These are phyloP conservation scores for Fusarium irregulare DNA, from an alignment of 2,329 filamentous ascomycete species.

Conservation along the genomic window DNA sequence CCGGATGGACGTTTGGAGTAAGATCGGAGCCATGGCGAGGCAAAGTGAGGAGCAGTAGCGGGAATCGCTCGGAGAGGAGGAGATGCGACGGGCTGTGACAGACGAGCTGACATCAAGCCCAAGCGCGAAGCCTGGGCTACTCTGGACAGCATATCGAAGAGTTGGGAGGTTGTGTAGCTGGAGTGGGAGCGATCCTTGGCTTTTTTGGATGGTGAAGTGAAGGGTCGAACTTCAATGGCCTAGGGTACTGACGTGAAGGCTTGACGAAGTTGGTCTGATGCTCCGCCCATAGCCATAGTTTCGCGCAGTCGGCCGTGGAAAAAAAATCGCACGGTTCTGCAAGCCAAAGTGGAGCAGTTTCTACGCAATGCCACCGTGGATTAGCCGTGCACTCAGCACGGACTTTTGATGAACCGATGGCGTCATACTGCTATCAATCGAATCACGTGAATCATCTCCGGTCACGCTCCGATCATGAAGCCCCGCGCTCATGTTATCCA, in stretches of 20 bases:
- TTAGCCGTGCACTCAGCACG: slow-evolving; percentile 36
- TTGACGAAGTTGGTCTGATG: slow-evolving; percentile 45
- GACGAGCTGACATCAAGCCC: slow-evolving; percentile 48
- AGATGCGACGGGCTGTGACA: slow-evolving; percentile 44
- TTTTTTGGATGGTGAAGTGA: slow-evolving; percentile 24
- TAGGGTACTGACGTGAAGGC: slow-evolving; percentile 22
- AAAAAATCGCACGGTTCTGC: slow-evolving; percentile 45
- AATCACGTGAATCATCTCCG: slow-evolving; percentile 15
- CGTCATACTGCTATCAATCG: slow-evolving; percentile 18
- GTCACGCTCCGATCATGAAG: slow-evolving; percentile 23
- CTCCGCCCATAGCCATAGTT: slow-evolving; percentile 45
- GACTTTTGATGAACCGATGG: slow-evolving; percentile 41
- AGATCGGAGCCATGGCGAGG: slow-evolving; percentile 47
- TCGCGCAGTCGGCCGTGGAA: slow-evolving; percentile 35
- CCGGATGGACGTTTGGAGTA: slow-evolving; percentile 43
- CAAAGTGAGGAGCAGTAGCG: slow-evolving; percentile 26
- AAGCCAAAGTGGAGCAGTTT: slow-evolving; percentile 19
- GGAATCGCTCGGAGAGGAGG: slow-evolving; percentile 44
- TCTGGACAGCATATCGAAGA: slow-evolving; percentile 55
- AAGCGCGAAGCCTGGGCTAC: slow-evolving; percentile 50
- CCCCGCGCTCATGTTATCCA: slow-evolving; percentile 18
- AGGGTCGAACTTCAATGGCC: slow-evolving; percentile 39
- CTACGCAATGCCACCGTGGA: slow-evolving; percentile 10
- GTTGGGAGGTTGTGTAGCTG: not conserved
- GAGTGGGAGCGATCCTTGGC: slow-evolving; percentile 1